These are phyloP conservation scores for Citrus mangshanensis DNA, from an alignment of 345 rosid species.

Conservation along the genomic window DNA sequence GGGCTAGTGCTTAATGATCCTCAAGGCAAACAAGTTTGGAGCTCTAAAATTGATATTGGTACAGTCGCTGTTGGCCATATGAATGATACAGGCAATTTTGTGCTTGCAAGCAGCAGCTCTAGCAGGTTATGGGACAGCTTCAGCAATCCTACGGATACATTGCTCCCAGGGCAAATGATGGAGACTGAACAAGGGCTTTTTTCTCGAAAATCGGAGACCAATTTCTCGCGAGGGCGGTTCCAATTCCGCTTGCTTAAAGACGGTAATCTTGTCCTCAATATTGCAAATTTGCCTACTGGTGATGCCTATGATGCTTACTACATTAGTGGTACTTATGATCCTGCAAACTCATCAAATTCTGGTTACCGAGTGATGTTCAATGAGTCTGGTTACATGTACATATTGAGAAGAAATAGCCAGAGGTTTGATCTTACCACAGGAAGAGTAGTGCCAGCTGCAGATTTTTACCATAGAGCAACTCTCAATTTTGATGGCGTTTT, in stretches of 20 bases:
- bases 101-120: too few relatives aligned
- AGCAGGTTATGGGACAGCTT: too few relatives aligned
- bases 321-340: not conserved
- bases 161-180: conserved; percentile 2
- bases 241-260: conserved; percentile 1
- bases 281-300: conserved; percentile 13
- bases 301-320: conserved; percentile 5
- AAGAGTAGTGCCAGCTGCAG: not conserved
- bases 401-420: conserved; percentile 5
- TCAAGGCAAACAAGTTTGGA: too few relatives aligned
- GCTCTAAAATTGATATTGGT: too few relatives aligned
- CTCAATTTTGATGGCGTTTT: conserved; percentile 20
- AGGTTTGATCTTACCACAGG: not conserved
- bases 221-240: conserved; percentile 23
- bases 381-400: conserved; percentile 9
- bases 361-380: conserved; percentile 10
- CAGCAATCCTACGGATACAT: conserved; percentile 1
- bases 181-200: too few relatives aligned
- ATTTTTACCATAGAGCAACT: conserved; percentile 26
- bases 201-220: too few relatives aligned
- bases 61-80: too few relatives aligned
- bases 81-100: too few relatives aligned
- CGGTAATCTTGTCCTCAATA: conserved; percentile 9
- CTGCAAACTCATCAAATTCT: not conserved
- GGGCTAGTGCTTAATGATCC: too few relatives aligned